Evolutionary conservation across 768 basidiomycete species (phyloP), one percentile per base, ranked within the genome.

Genomic region (Termitomyces sp.): DNA sequence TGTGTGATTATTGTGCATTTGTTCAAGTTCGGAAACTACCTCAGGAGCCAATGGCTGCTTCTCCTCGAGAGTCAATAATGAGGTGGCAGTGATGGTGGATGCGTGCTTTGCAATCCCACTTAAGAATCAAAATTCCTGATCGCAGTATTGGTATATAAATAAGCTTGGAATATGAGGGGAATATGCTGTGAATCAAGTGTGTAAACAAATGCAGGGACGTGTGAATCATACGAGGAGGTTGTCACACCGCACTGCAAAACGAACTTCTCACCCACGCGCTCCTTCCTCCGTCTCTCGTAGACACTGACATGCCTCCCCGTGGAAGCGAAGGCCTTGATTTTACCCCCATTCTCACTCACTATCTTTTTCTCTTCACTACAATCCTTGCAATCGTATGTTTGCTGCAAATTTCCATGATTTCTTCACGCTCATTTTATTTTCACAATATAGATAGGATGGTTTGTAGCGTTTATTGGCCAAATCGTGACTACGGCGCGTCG

Each of bases 301-400:
- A 22, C 58, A 47, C 26, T 52, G 52, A 6, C 60, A 77, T 83
- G 81, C 80, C 81, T 70, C 82, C 81, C 62, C 79, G 81, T 65
- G 79, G 75, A 66, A 81, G 73, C 66, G 80, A 79, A 75, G 78
- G 89, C n/a, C 81, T 90, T 63, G 91, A 94, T 73, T 90, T 94
- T 57, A 91, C 88, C 1, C 93, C 91, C 60, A 89, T 96, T 61
- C 79, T 93, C 57, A 91, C 92, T 18, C 93, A 96, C 69, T 94
- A 95, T 68, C 80, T 96, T 68, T 94, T 96, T 69, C 79, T 96
- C 28, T 87, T 92, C 68, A 96, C 94, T 1, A 87, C 87, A 59
- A 81, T 94, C 54, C 80, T 97, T 49, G 78, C 92, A 33, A 69
- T 91, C 58, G 91, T 94, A 62, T 65, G 90, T 78, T 20, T 20